Percentiles rank a stretch among this genome's conserved stretches.
Evolutionary conservation across 2,329 filamentous ascomycete species (phyloP).

Genomic region (Pyricularia sp.): DNA sequence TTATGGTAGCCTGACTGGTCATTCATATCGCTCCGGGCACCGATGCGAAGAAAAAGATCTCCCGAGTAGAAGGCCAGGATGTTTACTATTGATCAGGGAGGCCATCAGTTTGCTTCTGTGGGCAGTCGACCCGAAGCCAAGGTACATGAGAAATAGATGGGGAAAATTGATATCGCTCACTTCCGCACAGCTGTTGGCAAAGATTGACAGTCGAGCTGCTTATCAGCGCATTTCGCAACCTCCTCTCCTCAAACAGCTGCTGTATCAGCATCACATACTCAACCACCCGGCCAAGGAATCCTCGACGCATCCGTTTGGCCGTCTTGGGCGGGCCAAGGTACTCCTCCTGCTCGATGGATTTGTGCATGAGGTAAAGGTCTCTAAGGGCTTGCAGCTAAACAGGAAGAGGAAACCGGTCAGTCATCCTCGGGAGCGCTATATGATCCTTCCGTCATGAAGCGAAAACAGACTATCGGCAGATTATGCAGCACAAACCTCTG

Average conservation of each 20-base stretch:
- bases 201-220: slow-evolving; percentile 22
- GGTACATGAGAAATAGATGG: neutral
- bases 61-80: slow-evolving; percentile 35
- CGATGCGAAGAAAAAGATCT: slow-evolving; percentile 10
- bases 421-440: neutral
- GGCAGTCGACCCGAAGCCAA: neutral
- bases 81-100: slow-evolving; percentile 21
- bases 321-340: neutral
- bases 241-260: slow-evolving; percentile 3
- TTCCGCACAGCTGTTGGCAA: slow-evolving; percentile 24
- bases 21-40: neutral
- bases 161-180: slow-evolving; percentile 13
- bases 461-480: too few relatives aligned
- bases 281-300: slow-evolving; percentile 14
- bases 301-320: slow-evolving; percentile 8
- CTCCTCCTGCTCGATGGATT: slow-evolving; percentile 11
- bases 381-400: slow-evolving; percentile 28
- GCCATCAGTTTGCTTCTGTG: neutral
- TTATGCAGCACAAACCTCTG: slow-evolving; percentile 15
- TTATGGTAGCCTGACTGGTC: neutral
- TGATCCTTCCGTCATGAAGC: too few relatives aligned
- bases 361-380: slow-evolving; percentile 30
- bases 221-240: slow-evolving; percentile 19
- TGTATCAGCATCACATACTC: slow-evolving; percentile 3
- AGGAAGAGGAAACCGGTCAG: neutral